These are phyloP conservation scores for Triglochin maritima DNA, from an alignment of 106 monocot genomes.

Conservation along the genomic window DNA sequence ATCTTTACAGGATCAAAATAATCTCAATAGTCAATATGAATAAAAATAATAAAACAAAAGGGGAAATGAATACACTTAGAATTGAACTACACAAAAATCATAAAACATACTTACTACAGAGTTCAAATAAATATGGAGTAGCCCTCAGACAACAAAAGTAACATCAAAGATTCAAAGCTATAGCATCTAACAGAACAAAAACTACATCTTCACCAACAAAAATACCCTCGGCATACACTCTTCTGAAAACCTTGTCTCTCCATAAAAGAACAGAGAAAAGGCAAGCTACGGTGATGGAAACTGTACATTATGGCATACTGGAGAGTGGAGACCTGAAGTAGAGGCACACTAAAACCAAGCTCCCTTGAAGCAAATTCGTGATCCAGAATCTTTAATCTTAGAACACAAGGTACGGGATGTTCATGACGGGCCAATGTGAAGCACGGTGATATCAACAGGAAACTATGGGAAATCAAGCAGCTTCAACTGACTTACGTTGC, in stretches of 20 bases:
- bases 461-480: background rate
- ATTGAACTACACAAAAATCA: too few relatives aligned
- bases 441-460: background rate
- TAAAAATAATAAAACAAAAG: too few relatives aligned
- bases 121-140: too few relatives aligned
- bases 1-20: too few relatives aligned
- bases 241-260: background rate
- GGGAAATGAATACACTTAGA: too few relatives aligned
- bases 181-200: too few relatives aligned
- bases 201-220: too few relatives aligned
- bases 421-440: background rate
- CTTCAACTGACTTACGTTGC: slow-evolving; percentile 2
- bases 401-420: background rate
- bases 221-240: too few relatives aligned
- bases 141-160: too few relatives aligned
- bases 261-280: background rate
- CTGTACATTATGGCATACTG: slow-evolving; percentile 10
- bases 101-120: too few relatives aligned
- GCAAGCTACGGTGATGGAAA: slow-evolving; percentile 2
- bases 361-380: slow-evolving; percentile 21
- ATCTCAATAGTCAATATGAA: too few relatives aligned
- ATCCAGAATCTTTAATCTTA: background rate
- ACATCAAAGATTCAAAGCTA: too few relatives aligned
- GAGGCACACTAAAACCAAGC: slow-evolving; percentile 37
- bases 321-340: background rate